Evolutionary conservation across 306 rosid species (phyloP).

Genomic region (Medicago arabica): DNA sequence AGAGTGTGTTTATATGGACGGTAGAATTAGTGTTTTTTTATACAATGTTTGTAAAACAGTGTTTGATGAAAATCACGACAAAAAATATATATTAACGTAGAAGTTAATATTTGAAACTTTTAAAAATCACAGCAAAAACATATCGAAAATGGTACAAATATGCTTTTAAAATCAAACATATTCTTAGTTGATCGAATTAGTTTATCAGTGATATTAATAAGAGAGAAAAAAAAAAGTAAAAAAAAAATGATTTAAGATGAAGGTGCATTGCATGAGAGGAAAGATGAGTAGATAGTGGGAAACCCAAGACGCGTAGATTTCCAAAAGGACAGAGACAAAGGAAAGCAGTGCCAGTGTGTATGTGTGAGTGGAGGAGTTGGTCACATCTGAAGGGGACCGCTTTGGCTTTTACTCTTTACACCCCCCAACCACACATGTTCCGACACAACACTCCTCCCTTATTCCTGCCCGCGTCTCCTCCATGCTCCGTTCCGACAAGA

Average conservation of each 20-base stretch:
- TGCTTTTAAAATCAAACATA: no score
- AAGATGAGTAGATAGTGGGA: constrained; percentile 11
- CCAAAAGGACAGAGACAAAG: constrained; percentile 27
- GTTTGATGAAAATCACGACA: no score
- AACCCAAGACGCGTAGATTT: constrained; percentile 33
- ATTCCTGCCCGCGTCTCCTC: background rate
- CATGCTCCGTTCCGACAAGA: background rate
- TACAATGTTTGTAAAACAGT: no score
- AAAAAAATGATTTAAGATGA: background rate
- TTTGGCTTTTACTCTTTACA: constrained; percentile 30
- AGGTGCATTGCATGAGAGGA: background rate
- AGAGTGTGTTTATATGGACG: no score
- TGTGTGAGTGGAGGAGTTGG: constrained; percentile 59
- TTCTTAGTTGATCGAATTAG: no score
- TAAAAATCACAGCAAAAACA: no score
- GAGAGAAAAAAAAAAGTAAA: no score
- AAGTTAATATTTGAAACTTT: no score
- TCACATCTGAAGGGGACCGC: constrained; percentile 62
- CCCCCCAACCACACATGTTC: constrained; percentile 17
- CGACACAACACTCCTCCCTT: background rate
- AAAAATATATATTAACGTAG: no score
- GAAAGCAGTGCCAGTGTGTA: constrained; percentile 12
- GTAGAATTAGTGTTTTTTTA: no score
- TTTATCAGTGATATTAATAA: no score
- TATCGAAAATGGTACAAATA: no score